Conservation (phyloP, 495 filamentous ascomycete genomes). For the Cercophora scortea region DNA sequence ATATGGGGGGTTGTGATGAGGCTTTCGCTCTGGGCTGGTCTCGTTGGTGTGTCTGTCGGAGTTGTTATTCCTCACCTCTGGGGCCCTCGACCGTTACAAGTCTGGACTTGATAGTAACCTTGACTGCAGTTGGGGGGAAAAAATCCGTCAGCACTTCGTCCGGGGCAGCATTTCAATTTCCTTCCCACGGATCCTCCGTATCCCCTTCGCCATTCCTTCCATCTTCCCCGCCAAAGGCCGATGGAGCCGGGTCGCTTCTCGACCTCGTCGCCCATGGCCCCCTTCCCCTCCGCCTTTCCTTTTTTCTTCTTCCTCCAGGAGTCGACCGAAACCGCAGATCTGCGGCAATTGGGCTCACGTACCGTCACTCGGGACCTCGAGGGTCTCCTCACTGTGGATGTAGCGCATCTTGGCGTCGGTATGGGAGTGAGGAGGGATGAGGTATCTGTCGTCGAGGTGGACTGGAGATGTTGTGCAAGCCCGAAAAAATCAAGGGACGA, state of each 20-base stretch:
- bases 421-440: slow-evolving; percentile 24
- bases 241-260: too few species aligned
- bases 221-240: background rate
- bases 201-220: background rate
- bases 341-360: slow-evolving; percentile 40
- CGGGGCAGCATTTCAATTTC: background rate
- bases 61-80: slow-evolving; percentile 50
- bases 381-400: slow-evolving; percentile 93
- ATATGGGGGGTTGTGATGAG: too few species aligned
- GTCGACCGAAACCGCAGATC: background rate
- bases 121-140: slow-evolving; percentile 54
- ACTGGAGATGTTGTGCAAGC: slow-evolving; percentile 23
- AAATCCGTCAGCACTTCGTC: slow-evolving; percentile 29
- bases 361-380: slow-evolving; percentile 94
- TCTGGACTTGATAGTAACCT: slow-evolving; percentile 90
- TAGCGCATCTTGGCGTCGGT: slow-evolving; percentile 77
- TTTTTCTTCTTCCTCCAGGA: background rate
- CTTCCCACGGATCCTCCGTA: background rate
- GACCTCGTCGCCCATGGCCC: background rate
- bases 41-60: background rate
- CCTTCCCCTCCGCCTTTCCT: background rate
- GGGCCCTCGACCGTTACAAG: slow-evolving; percentile 94
- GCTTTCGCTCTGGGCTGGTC: too few species aligned
- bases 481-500: slow-evolving; percentile 21
- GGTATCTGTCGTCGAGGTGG: slow-evolving; percentile 30